phyloP scores from a whole-genome alignment of 129 eudicot species.

The Flaveria robusta region DNA sequence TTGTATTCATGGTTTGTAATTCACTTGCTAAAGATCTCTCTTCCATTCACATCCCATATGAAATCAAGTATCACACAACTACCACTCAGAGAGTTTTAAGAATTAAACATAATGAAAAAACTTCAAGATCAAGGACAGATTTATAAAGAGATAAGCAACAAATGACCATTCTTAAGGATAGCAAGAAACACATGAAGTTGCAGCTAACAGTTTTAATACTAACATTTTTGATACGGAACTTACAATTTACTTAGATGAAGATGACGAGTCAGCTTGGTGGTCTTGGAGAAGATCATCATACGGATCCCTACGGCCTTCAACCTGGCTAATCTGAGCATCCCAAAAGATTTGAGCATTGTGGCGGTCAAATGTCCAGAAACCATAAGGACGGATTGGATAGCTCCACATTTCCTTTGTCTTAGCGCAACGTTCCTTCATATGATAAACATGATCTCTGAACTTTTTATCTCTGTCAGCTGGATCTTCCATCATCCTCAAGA shows the following conservation, averaged over 20 bases:
- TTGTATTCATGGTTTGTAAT: not conserved
- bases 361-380: slow-evolving; percentile 97
- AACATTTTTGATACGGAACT: slow-evolving; percentile 25
- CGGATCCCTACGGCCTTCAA: slow-evolving; percentile 89
- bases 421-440: slow-evolving; percentile 59
- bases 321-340: slow-evolving; percentile 98
- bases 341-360: slow-evolving; percentile 89
- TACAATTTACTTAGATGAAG: slow-evolving; percentile 50
- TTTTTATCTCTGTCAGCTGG: slow-evolving; percentile 82
- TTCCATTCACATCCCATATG: slow-evolving; percentile 6
- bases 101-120: not conserved
- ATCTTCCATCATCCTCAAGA: slow-evolving; percentile 90
- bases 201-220: not conserved
- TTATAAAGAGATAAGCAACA: not conserved
- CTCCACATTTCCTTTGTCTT: slow-evolving; percentile 93
- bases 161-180: not conserved
- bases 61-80: slow-evolving; percentile 7
- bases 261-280: slow-evolving; percentile 35
- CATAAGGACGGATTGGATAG: slow-evolving; percentile 86
- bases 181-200: not conserved
- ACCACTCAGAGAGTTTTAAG: slow-evolving; percentile 3
- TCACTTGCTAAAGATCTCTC: not conserved
- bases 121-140: not conserved
- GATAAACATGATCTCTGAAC: slow-evolving; percentile 79
- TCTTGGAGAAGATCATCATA: slow-evolving; percentile 86